Percentiles rank a stretch among this genome's conserved stretches.
phyloP scores from a whole-genome alignment of 2,329 filamentous ascomycete species.

The Phyllosticta citribraziliensis region DNA sequence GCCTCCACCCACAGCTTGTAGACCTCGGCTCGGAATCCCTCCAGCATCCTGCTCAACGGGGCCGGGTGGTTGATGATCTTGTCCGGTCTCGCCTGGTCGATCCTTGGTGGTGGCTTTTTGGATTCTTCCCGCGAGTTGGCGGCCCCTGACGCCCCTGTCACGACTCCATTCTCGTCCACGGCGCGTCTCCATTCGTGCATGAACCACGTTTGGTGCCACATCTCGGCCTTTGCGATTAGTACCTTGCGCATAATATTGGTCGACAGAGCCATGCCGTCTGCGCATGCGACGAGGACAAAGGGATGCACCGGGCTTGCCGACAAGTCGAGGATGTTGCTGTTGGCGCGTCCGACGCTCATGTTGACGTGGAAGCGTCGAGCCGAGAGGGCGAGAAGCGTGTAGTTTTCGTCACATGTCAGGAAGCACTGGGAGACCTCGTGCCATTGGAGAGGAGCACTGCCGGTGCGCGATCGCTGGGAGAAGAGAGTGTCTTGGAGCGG shows the following conservation, averaged over 20 bases:
- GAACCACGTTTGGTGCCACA: conserved; percentile 49
- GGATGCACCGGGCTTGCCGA: conserved; percentile 46
- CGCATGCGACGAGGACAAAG: conserved; percentile 42
- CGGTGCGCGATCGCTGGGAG: conserved; percentile 41
- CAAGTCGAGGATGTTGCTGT: conserved; percentile 30
- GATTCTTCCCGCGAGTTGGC: conserved; percentile 1
- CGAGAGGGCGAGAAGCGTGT: conserved; percentile 38
- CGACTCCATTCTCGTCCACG: conserved; percentile 1
- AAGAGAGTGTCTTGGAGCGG: conserved; percentile 34
- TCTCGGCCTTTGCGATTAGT: conserved; percentile 39
- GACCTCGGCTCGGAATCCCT: conserved; percentile 31
- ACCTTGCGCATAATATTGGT: conserved; percentile 44
- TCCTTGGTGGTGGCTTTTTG: not conserved
- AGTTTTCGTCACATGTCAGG: conserved; percentile 45
- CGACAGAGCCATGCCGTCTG: conserved; percentile 41
- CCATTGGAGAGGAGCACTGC: conserved; percentile 41
- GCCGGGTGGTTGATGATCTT: conserved; percentile 3
- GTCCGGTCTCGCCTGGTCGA: not conserved
- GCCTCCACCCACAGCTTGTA: conserved; percentile 17
- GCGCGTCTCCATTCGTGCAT: conserved; percentile 43
- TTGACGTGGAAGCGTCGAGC: conserved; percentile 44
- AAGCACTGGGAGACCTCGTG: conserved; percentile 46
- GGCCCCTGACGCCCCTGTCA: not conserved
- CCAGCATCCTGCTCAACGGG: conserved; percentile 28
- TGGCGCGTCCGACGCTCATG: conserved; percentile 27